Evolutionary conservation across 2,329 filamentous ascomycete species (phyloP), one percentile per base, ranked within the genome.

Genomic region (Lomentospora prolificans): DNA sequence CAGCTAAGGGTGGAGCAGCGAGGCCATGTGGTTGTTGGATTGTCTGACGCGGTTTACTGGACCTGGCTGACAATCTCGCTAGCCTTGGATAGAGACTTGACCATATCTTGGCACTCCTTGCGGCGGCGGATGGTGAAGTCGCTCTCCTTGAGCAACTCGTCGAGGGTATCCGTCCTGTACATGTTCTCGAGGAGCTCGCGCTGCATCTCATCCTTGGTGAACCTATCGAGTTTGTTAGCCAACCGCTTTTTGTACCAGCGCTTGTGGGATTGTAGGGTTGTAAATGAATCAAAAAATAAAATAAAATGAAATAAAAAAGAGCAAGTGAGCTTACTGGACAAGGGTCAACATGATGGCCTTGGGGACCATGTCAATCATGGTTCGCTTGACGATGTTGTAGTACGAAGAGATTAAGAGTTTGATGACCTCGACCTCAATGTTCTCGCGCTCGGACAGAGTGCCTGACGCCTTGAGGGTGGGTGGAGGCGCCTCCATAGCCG

Each of bases 291-390:
- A n/a, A n/a, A n/a, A n/a, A n/a, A 3, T 12, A 19, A 10, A 24
- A 10, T 30, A n/a, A 41, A 8, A 22, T 31, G 28, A 51, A 24
- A n/a, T n/a, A 12, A 24, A 27, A 24, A 5, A n/a, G n/a, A n/a
- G n/a, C n/a, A 51, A n/a, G 24, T 17, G 22, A 28, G 85, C 90
- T 70, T 84, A 96, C 87, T 92, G 86, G 53, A 99, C 94, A 50
- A 99, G 86, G 64, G 82, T 96, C 62, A 97, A 81, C 94, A 99
- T 99, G 68, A 99, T 95, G 41, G 94, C 94, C 76, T 99, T 99
- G 63, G 94, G 94, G 4, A 99, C 94, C 94, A 99, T 99, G 67
- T 99, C 94, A 62, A 97, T 96, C 90, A 99, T 95, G 59, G 95
- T 99, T 63, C 94, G 82, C 77, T 90, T 90, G 62, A 96, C 91